phyloP scores from a whole-genome alignment of 768 basidiomycete genomes.

The Goffeauzyma gilvescens region DNA sequence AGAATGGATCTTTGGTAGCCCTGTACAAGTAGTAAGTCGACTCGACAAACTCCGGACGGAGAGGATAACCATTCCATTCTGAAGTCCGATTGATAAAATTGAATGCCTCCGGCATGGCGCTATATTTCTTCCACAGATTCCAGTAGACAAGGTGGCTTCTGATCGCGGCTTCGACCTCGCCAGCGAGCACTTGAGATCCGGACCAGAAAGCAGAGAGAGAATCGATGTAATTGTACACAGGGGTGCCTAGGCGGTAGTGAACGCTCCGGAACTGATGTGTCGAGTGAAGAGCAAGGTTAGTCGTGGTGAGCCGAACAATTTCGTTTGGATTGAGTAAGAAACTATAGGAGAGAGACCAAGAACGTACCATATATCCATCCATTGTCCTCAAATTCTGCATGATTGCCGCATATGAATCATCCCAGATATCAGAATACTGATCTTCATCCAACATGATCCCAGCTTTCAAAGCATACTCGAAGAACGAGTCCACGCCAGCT shows the following conservation, averaged over 20 bases:
- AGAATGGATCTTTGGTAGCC: conserved; percentile 78
- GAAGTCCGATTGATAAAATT: conserved; percentile 44
- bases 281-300: no score
- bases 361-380: conserved; percentile 71
- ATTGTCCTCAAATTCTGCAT: conserved; percentile 65
- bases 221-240: conserved; percentile 50
- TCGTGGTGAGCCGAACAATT: neutral
- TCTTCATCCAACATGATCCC: conserved; percentile 42
- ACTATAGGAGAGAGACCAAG: neutral
- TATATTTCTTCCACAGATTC: conserved; percentile 75
- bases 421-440: conserved; percentile 65
- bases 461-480: conserved; percentile 40
- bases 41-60: conserved; percentile 62
- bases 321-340: neutral
- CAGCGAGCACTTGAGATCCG: conserved; percentile 50
- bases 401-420: conserved; percentile 59
- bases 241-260: conserved; percentile 59
- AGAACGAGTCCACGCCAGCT: conserved; percentile 89
- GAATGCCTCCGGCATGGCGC: conserved; percentile 81
- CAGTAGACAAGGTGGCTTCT: conserved; percentile 83
- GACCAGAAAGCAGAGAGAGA: conserved; percentile 94
- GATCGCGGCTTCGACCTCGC: conserved; percentile 70
- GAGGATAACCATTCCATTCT: conserved; percentile 30
- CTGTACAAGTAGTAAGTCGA: conserved; percentile 90
- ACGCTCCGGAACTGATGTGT: conserved; percentile 61